Base-by-base conservation (phyloP, 768 basidiomycete genomes). In the Suillus sp. region DNA sequence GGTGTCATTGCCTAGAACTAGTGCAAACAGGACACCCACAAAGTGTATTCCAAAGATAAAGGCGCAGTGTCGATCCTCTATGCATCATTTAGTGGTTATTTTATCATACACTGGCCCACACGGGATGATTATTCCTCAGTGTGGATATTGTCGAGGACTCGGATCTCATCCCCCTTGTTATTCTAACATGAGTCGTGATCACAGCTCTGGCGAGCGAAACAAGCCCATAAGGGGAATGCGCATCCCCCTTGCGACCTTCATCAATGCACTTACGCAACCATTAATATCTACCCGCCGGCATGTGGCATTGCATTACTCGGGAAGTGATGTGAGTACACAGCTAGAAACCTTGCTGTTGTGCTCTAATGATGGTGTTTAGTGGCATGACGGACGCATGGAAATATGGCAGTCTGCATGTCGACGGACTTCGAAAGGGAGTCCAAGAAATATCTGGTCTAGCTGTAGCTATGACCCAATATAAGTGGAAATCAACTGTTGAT, bases 281-380 rank as follows among this genome's bases (percentile, higher is more conserved):
- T 40, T 50, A 60, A 48, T 63, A 51, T 61, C 60, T 64, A 55
- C 34, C 51, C 51, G 63, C 61, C 61, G 51, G 61, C 16, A 37
- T 55, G 18, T 32, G 34, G 30, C 27, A 51, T 51, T 51, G 27
- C 27, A 20, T 27, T 22, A 3, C 6, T 11, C 16, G 14, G 37
- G 16, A 56, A 22, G 45, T 25, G 47, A 27, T 7, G 37, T 56
- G 35, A 11, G 32, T 34, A n/a, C 32, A 50, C 25, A 50, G 16
- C 48, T 16, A 50, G 48, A 30, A 50, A 27, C 22, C 14, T 48
- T 25, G 5, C 22, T 13, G 10, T 47, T 47, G n/a, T n/a, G n/a
- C 25, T 50, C 25, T 27, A 16, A 50, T 50, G 25, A 16, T 50
- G 25, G 25, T 50, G 27, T 25, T 50, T 25, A 50, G 48, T 27